A percentile compares a stretch with the other conserved stretches of the same genome.
phyloP scores from a whole-genome alignment of 345 rosid species.

The Eucalyptus victrix region DNA sequence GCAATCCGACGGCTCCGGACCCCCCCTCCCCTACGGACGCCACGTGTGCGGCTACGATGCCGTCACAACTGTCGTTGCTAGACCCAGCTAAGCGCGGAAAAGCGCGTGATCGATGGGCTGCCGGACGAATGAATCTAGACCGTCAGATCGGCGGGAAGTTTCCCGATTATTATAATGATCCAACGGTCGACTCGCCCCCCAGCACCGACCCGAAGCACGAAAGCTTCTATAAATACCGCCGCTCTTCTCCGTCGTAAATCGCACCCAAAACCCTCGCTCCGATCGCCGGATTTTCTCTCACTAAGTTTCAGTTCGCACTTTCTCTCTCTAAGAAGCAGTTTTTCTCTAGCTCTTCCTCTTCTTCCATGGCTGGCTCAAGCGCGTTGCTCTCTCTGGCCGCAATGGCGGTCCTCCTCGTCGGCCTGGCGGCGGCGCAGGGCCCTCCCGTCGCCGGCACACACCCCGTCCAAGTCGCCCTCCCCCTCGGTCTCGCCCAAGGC shows the following conservation, averaged over 20 bases:
- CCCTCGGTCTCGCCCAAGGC: not conserved
- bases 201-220: not conserved
- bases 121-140: not conserved
- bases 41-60: not conserved
- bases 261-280: not conserved
- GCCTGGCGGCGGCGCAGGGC: not conserved
- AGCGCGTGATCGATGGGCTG: not conserved
- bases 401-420: not conserved
- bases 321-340: not conserved
- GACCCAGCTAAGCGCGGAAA: too few relatives aligned
- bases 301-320: not conserved
- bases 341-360: too few relatives aligned
- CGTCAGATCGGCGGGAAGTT: not conserved
- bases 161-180: not conserved
- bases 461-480: not conserved
- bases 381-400: not conserved
- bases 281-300: too few relatives aligned
- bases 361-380: not conserved
- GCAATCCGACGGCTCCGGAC: not conserved
- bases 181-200: not conserved
- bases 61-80: not conserved
- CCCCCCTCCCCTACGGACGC: not conserved
- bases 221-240: not conserved
- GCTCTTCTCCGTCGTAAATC: not conserved
- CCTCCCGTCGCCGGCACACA: not conserved